Evolutionary conservation across 176 grass and related monocot genomes (phyloP).

Genomic region (Aegilops umbellulata): DNA sequence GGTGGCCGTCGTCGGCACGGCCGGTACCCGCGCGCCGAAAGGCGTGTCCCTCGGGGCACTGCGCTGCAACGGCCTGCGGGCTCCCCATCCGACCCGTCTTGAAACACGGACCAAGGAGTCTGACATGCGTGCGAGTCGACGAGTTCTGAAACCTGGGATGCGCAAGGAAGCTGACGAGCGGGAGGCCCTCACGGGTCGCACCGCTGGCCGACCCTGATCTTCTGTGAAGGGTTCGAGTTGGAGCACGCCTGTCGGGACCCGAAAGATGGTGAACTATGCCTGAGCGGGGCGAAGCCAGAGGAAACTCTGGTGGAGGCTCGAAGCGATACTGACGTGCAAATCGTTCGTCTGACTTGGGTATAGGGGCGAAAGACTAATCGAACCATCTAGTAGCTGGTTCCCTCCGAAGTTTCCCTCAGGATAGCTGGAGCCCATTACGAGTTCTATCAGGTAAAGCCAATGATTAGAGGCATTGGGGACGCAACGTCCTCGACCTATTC

Average conservation of each 20-base stretch:
- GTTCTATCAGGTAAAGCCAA: slow-evolving; percentile 33
- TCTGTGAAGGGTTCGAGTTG: slow-evolving; percentile 70
- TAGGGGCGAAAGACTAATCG: slow-evolving; percentile 46
- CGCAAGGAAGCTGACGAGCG: slow-evolving; percentile 29
- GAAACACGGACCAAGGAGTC: slow-evolving; percentile 84
- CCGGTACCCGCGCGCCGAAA: too few species aligned
- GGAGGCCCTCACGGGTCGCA: slow-evolving; percentile 21
- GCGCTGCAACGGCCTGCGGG: slow-evolving; percentile 25
- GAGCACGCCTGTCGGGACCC: slow-evolving; percentile 74
- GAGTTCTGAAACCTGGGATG: slow-evolving; percentile 15
- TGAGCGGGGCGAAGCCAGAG: slow-evolving; percentile 46
- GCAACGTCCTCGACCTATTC: not conserved
- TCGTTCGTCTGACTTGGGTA: slow-evolving; percentile 48
- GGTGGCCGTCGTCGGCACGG: not conserved
- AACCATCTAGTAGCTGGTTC: slow-evolving; percentile 55
- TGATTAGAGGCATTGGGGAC: slow-evolving; percentile 15
- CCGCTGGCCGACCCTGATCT: slow-evolving; percentile 56
- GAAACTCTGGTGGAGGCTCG: slow-evolving; percentile 87
- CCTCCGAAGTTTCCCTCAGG: slow-evolving; percentile 40
- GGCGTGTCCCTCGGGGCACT: too few species aligned
- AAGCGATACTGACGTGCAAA: slow-evolving; percentile 85
- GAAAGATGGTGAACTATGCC: slow-evolving; percentile 86
- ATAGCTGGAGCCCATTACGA: slow-evolving; percentile 25
- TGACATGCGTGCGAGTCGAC: slow-evolving; percentile 37
- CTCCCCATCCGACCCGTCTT: slow-evolving; percentile 66